Conservation (phyloP, 2,329 filamentous ascomycete genomes). For the Juglanconis sp. region DNA sequence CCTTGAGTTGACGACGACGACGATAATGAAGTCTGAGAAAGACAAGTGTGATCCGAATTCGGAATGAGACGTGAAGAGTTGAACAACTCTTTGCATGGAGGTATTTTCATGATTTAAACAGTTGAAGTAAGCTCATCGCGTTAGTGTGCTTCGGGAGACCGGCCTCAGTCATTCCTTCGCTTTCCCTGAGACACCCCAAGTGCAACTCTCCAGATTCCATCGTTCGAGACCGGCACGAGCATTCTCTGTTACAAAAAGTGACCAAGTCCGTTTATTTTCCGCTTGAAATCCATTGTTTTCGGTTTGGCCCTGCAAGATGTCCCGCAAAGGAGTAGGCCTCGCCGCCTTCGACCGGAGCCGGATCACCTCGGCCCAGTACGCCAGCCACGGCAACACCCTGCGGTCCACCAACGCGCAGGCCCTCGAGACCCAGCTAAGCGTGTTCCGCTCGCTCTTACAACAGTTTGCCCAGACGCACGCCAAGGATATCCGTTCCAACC, state of each 20-base stretch:
- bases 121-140: no score
- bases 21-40: neutral
- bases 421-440: constrained; percentile 86
- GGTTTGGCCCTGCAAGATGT: constrained; percentile 41
- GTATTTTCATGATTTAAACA: neutral
- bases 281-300: neutral
- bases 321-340: constrained; percentile 81
- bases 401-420: constrained; percentile 80
- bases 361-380: constrained; percentile 84
- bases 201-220: neutral
- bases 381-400: constrained; percentile 83
- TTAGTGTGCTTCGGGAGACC: neutral
- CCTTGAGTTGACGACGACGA: neutral
- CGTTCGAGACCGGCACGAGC: neutral
- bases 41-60: neutral
- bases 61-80: neutral
- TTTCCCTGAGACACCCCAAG: neutral
- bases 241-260: neutral
- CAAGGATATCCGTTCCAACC: constrained; percentile 93
- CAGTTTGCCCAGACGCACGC: constrained; percentile 94
- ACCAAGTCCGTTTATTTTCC: neutral
- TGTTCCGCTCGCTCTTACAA: constrained; percentile 92
- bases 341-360: constrained; percentile 84
- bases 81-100: neutral
- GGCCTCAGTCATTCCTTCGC: neutral